Conservation (phyloP, 1,139 yeast species). For the Lodderomyces pseudojiufengensis region DNA sequence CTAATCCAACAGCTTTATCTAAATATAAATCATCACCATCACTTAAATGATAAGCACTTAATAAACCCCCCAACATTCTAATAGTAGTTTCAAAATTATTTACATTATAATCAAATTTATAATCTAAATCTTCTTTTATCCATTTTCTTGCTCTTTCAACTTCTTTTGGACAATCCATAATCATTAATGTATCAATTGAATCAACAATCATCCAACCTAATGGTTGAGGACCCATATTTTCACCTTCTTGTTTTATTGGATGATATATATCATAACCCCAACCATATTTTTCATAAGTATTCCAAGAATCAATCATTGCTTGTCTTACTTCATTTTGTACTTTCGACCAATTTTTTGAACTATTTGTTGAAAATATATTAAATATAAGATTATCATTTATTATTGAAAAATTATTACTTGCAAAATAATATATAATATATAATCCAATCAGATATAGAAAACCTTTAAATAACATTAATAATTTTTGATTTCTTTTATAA, state of each 20-base stretch:
- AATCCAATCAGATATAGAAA: conserved; percentile 36
- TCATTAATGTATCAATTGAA: conserved; percentile 74
- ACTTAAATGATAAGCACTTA: conserved; percentile 76
- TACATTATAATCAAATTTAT: conserved; percentile 63
- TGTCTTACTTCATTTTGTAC: conserved; percentile 55
- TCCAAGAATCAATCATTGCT: conserved; percentile 77
- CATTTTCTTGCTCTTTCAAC: conserved; percentile 65
- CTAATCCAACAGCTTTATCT: conserved; percentile 75
- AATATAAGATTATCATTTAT: not conserved
- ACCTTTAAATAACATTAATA: conserved; percentile 42
- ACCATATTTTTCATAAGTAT: conserved; percentile 68
- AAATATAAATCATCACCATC: conserved; percentile 61
- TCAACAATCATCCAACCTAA: conserved; percentile 96
- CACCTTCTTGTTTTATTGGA: conserved; percentile 57
- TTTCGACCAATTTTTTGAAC: conserved; percentile 29
- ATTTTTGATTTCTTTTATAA: conserved; percentile 12
- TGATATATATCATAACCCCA: conserved; percentile 60
- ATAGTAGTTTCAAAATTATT: conserved; percentile 91
- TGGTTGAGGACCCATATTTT: conserved; percentile 79
- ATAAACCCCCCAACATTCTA: conserved; percentile 87
- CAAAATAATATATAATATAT: conserved; percentile 29
- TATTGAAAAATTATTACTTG: conserved; percentile 1
- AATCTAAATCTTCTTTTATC: conserved; percentile 56
- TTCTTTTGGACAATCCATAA: conserved; percentile 75
- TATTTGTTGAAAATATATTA: not conserved